These are phyloP conservation scores for Erythrobasidium yunnanense DNA, from an alignment of 768 basidiomycete species.

Conservation along the genomic window DNA sequence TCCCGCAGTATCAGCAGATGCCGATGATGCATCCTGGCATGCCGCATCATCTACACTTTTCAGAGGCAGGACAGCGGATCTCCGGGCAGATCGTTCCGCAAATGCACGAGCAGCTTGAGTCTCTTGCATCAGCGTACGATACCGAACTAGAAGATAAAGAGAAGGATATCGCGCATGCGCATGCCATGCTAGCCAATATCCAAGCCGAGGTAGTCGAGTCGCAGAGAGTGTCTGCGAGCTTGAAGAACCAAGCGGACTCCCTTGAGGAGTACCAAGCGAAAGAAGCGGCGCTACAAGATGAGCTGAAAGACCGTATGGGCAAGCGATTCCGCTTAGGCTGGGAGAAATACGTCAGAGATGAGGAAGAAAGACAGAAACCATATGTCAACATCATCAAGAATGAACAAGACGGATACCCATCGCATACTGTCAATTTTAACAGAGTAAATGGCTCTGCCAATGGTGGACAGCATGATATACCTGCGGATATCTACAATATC, in stretches of 20 bases:
- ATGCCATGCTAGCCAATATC: conserved; percentile 70
- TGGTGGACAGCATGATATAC: conserved; percentile 43
- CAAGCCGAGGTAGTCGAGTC: conserved; percentile 82
- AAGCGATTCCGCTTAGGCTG: conserved; percentile 71
- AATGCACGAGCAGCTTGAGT: conserved; percentile 73
- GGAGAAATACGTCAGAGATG: conserved; percentile 84
- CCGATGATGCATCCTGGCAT: neutral
- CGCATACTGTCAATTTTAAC: neutral
- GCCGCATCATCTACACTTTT: conserved; percentile 64
- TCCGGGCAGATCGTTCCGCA: conserved; percentile 75
- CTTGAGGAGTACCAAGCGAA: conserved; percentile 53
- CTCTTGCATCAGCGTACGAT: conserved; percentile 78
- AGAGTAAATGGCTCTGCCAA: conserved; percentile 29
- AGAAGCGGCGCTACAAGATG: conserved; percentile 55
- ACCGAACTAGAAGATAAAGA: conserved; percentile 84
- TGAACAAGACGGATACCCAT: conserved; percentile 42
- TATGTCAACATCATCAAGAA: conserved; percentile 35
- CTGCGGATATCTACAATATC: conserved; percentile 32
- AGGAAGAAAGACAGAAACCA: conserved; percentile 62
- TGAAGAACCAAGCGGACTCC: conserved; percentile 57
- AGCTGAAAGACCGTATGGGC: conserved; percentile 65
- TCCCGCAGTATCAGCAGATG: neutral
- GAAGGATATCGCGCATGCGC: conserved; percentile 78
- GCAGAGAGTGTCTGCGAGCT: conserved; percentile 60
- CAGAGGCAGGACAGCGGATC: conserved; percentile 70